Conservation (phyloP, 164 flowering plant species). For the Nelumbo lutea region DNA sequence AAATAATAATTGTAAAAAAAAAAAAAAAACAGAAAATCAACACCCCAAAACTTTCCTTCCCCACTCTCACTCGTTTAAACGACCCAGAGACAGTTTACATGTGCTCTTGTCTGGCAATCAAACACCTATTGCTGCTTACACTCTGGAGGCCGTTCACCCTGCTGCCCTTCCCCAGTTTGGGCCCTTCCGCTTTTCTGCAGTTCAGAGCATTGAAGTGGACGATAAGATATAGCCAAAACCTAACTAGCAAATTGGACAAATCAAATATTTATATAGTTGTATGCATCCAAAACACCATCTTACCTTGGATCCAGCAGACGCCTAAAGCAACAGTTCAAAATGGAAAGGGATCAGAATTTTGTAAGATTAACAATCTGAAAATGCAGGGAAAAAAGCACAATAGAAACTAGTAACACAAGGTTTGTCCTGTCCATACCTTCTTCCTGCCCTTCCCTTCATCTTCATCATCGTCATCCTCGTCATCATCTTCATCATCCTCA, state of each 20-base stretch:
- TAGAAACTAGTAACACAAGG: background rate
- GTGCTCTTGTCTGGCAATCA: background rate
- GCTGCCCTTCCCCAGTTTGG: conserved; percentile 24
- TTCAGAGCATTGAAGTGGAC: background rate
- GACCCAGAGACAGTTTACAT: background rate
- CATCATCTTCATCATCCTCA: conserved; percentile 38
- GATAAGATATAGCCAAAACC: too few species aligned
- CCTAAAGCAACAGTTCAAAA: conserved; percentile 15
- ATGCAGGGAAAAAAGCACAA: background rate
- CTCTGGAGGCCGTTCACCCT: conserved; percentile 46
- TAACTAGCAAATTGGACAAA: too few species aligned
- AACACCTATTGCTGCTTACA: conserved; percentile 46
- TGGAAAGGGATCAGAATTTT: background rate
- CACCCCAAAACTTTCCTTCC: background rate
- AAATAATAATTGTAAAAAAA: background rate
- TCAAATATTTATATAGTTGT: too few species aligned
- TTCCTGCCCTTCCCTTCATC: conserved; percentile 26
- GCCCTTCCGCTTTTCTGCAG: conserved; percentile 38
- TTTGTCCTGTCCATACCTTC: conserved; percentile 29
- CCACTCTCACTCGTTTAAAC: background rate
- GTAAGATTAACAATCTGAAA: conserved; percentile 1
- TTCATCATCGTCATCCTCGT: conserved; percentile 31
- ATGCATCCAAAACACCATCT: background rate
- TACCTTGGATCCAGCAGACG: conserved; percentile 30
- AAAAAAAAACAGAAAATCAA: background rate